phyloP scores from a whole-genome alignment of 768 basidiomycete species.

The Xerocomus brunneocitrinus region DNA sequence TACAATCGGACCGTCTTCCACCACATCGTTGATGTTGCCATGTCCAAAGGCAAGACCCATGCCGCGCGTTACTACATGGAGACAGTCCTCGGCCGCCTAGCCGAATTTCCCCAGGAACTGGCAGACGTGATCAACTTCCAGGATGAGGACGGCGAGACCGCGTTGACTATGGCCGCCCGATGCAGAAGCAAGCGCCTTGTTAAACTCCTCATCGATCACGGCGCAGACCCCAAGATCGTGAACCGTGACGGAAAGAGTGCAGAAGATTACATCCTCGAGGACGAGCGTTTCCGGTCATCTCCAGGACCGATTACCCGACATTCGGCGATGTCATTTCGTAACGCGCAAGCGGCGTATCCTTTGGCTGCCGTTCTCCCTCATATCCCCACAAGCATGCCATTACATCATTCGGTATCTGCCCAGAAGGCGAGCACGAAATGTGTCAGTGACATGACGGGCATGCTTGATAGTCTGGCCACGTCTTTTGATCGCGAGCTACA shows the following conservation, averaged over 20 bases:
- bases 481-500: constrained; percentile 90
- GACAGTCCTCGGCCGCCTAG: constrained; percentile 78
- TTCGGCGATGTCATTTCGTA: constrained; percentile 67
- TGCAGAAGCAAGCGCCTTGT: constrained; percentile 94
- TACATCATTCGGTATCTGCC: constrained; percentile 82
- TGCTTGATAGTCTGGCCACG: constrained; percentile 84
- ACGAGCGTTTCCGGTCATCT: constrained; percentile 93
- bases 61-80: constrained; percentile 99
- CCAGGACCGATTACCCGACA: constrained; percentile 72
- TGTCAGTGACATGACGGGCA: constrained; percentile 76
- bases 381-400: constrained; percentile 45
- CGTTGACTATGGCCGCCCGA: constrained; percentile 92
- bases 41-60: constrained; percentile 96
- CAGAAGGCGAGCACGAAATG: constrained; percentile 84
- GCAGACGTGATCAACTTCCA: constrained; percentile 99
- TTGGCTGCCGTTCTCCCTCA: constrained; percentile 42
- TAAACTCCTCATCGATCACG: constrained; percentile 92
- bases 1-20: constrained; percentile 97
- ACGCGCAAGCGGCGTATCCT: constrained; percentile 51
- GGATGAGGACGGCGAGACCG: constrained; percentile 98
- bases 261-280: constrained; percentile 98
- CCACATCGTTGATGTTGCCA: constrained; percentile 94
- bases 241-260: constrained; percentile 96
- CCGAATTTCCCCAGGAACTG: constrained; percentile 92
- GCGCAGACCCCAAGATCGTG: constrained; percentile 90